Evolutionary conservation across 1,139 yeast species (phyloP).

Genomic region (Scheffersomyces illinoinensis): DNA sequence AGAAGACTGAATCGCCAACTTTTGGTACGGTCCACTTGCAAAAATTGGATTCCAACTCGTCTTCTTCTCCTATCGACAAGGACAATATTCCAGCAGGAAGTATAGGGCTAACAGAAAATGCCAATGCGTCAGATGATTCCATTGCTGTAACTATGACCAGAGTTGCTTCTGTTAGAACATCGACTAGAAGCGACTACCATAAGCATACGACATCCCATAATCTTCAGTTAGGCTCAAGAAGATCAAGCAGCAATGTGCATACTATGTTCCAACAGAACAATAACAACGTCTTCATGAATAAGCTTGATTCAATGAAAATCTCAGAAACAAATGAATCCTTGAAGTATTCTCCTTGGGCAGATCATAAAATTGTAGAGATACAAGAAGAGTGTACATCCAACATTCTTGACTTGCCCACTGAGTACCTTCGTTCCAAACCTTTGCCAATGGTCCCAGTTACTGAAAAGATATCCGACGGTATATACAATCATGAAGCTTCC

Average conservation of each 20-base stretch:
- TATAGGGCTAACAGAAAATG: conserved; percentile 6
- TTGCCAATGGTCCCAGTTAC: conserved; percentile 12
- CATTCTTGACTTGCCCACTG: conserved; percentile 36
- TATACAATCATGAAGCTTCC: conserved; percentile 7
- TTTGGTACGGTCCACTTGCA: not conserved
- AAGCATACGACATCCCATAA: conserved; percentile 36
- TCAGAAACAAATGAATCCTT: conserved; percentile 1
- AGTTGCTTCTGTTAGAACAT: conserved; percentile 41
- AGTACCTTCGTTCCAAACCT: conserved; percentile 25
- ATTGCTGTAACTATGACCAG: conserved; percentile 29
- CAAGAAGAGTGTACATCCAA: conserved; percentile 2
- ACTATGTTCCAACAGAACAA: conserved; percentile 16
- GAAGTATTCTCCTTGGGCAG: not conserved
- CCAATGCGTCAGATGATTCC: conserved; percentile 22
- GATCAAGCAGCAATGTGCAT: conserved; percentile 5
- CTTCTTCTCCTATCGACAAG: not conserved
- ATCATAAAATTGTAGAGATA: not conserved
- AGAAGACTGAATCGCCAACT: not conserved
- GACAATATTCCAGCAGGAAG: not conserved
- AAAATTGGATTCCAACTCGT: not conserved
- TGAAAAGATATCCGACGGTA: conserved; percentile 4
- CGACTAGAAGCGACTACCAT: conserved; percentile 39
- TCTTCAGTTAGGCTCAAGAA: conserved; percentile 4
- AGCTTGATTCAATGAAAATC: conserved; percentile 3
- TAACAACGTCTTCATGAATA: conserved; percentile 15